These are phyloP conservation scores for Solanum pimpinellifolium DNA, from an alignment of 257 asterid genomes.

Conservation along the genomic window DNA sequence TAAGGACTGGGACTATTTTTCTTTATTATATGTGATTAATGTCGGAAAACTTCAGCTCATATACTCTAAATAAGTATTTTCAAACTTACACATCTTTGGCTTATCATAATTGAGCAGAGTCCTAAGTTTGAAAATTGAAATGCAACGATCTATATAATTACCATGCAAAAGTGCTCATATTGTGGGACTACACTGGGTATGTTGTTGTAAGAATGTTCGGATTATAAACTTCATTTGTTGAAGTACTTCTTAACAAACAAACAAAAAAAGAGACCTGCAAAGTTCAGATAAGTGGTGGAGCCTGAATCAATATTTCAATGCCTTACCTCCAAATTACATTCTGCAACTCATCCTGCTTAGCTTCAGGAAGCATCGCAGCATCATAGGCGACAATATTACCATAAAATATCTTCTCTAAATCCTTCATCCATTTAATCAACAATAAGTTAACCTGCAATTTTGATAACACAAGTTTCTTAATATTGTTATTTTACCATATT, in stretches of 20 bases:
- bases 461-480: not conserved
- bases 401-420: slow-evolving; percentile 85
- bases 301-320: not conserved
- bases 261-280: not conserved
- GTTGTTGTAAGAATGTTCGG: not conserved
- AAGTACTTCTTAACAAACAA: not conserved
- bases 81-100: not conserved
- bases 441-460: slow-evolving; percentile 72
- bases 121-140: not conserved
- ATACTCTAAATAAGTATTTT: not conserved
- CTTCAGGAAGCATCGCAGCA: slow-evolving; percentile 65
- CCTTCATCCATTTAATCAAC: slow-evolving; percentile 85
- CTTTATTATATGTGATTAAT: not conserved
- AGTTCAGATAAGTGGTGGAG: not conserved
- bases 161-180: not conserved
- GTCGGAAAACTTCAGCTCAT: not conserved
- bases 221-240: not conserved
- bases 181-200: not conserved
- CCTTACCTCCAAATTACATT: slow-evolving; percentile 81
- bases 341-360: slow-evolving; percentile 75
- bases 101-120: not conserved
- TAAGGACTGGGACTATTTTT: not conserved
- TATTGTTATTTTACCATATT: not conserved
- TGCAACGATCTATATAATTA: not conserved
- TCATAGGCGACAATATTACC: slow-evolving; percentile 88